Base-by-base conservation (phyloP, 345 rosid species). In the Brassica nigra region DNA sequence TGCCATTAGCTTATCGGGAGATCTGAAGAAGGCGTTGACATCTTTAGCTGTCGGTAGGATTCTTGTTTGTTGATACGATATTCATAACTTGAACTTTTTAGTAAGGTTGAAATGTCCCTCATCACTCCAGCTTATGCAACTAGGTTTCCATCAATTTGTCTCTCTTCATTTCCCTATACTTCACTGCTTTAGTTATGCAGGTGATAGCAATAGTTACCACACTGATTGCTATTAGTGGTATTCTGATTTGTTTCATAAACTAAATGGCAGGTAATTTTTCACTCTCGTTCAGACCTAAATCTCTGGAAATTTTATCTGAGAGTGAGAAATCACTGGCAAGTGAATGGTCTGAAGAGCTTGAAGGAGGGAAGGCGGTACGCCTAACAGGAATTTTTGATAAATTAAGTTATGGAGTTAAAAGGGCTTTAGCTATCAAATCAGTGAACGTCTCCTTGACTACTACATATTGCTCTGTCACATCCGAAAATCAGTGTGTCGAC, bases 261-360 rank as follows among this genome's bases (percentile, higher is more conserved):
- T 75, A 18, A 76, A 68, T 81, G 85, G 83, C 95, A 95, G 99
- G 97, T 61, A 95, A 92, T 81, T 91, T 92, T 86, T 86, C 92
- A 74, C 87, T 95, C 78, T 90, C 99, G 68, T 91, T 95, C 85
- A 86, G 97, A 87, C 99, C 99, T 62, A 85, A 88, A 81, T 78
- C 89, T 55, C 70, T 89, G 80, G 86, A 84, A 70, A 83, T 69
- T 73, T 68, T 81, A 68, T 74, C 74, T 63, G 81, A 78, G 75
- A 77, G 83, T 66, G 81, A 66, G 79, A 81, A 83, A 74, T 69
- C 86, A 33, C 82, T 87, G 71, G 87, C 88, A 71, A 89, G 85
- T 62, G 93, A 85, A 76, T 95, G 97, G 97, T 92, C 99, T 55
- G 94, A 89, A 66, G 95, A 92, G 75, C 88, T 95, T 68, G 85